Percentiles rank a stretch among this genome's conserved stretches.
phyloP scores from a whole-genome alignment of 2,329 filamentous ascomycete genomes.

The Penicillium sp. region DNA sequence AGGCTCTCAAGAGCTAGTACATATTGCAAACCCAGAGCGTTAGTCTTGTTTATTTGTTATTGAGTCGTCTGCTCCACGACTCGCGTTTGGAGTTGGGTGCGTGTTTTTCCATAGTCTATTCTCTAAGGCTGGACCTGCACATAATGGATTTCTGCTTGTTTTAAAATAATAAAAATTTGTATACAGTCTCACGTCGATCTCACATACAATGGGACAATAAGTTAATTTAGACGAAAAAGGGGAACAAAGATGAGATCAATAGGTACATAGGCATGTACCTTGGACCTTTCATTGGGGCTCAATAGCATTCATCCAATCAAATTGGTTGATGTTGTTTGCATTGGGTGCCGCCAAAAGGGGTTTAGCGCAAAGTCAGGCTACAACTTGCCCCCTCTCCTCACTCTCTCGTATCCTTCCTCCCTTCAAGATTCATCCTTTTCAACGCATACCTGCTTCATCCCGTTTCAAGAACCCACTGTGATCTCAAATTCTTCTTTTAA shows the following conservation, averaged over 20 bases:
- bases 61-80: conserved; percentile 1
- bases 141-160: conserved; percentile 11
- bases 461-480: background rate
- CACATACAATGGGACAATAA: background rate
- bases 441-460: background rate
- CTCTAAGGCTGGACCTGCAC: conserved; percentile 28
- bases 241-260: background rate
- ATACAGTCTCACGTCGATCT: background rate
- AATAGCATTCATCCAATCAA: background rate
- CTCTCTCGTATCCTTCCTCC: background rate
- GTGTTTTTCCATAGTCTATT: conserved; percentile 14
- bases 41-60: background rate
- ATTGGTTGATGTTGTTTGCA: background rate
- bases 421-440: conserved; percentile 1
- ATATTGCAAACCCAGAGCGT: background rate
- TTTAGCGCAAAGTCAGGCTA: background rate
- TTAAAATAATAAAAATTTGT: background rate
- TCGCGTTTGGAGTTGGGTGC: conserved; percentile 17
- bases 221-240: background rate
- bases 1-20: conserved; percentile 82
- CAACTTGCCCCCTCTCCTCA: conserved; percentile 3
- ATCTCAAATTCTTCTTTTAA: conserved; percentile 15
- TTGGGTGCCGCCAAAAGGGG: background rate
- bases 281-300: background rate
- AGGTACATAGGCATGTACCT: background rate